Percentiles rank a stretch among this genome's conserved stretches.
phyloP scores from a whole-genome alignment of 2,329 filamentous ascomycete genomes.

The Fusarium sp. region DNA sequence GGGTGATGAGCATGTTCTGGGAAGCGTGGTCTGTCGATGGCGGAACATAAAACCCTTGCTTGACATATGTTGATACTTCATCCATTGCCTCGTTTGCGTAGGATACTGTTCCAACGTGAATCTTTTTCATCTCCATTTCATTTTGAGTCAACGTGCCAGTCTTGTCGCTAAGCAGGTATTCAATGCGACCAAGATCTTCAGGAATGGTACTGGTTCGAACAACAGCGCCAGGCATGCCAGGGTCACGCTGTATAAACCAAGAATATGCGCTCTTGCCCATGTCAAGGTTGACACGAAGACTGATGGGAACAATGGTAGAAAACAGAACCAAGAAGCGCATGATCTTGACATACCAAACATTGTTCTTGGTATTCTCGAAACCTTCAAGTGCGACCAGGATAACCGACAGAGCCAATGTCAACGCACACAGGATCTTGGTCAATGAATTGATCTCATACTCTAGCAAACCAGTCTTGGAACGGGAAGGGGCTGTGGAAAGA shows the following conservation, averaged over 20 bases:
- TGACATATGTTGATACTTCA: conserved; percentile 88
- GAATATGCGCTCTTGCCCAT: conserved; percentile 98
- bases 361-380: conserved; percentile 74
- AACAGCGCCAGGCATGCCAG: conserved; percentile 89
- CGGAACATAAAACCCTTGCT: conserved; percentile 78
- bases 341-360: conserved; percentile 93
- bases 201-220: conserved; percentile 98
- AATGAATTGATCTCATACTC: conserved; percentile 98
- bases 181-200: conserved; percentile 93
- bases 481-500: conserved; percentile 88
- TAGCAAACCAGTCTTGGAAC: conserved; percentile 92
- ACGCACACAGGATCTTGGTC: conserved; percentile 92
- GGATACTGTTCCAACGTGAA: conserved; percentile 96
- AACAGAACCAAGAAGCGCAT: conserved; percentile 98
- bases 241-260: conserved; percentile 91
- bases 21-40: conserved; percentile 59
- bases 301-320: conserved; percentile 99
- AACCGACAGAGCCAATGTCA: conserved; percentile 88
- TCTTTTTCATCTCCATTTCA: conserved; percentile 99
- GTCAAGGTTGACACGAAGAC: conserved; percentile 93
- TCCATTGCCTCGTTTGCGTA: conserved; percentile 99
- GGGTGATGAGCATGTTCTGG: conserved; percentile 73
- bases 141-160: conserved; percentile 98
- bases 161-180: conserved; percentile 96
- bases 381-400: conserved; percentile 89